Base-by-base conservation (phyloP, 2,329 filamentous ascomycete genomes). In the Thelonectria olida region DNA sequence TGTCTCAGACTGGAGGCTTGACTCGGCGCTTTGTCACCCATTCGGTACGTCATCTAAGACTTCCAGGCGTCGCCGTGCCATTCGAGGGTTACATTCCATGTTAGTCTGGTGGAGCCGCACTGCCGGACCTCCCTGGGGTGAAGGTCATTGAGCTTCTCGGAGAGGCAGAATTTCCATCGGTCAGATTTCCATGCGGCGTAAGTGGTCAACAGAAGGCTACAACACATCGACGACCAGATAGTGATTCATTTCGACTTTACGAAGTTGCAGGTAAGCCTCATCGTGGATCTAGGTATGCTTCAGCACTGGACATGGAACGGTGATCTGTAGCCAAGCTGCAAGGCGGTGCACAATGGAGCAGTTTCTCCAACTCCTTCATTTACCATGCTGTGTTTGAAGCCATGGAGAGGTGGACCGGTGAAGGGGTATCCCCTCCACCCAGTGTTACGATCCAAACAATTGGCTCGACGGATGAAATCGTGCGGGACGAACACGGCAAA, bases 371-470 rank as follows among this genome's bases (percentile, higher is more conserved):
- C 31, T 63, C 62, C 0, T 67, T 67, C 28, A 65, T 67, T 15
- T 67, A 67, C n/a, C 64, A 67, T 41, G 62, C 64, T 3, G 54
- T 67, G 1, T 67, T 67, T 22, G 64, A 67, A 23, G 42, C 42
- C 4, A 51, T 65, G 38, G 59, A 63, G 49, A 61, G 61, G 42
- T 67, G 63, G 63, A 65, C 55, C 22, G 22, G 38, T 5, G 1
- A 3, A 12, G 28, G 12, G 17, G 54, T 34, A 9, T 9, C 27
- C 4, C 63, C 63, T 9, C 56, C 63, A 27, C 42, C 54, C 9
- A 53, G 62, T 15, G 20, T 38, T n/a, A 61, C 39, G 15, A n/a
- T 64, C 2, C 13, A 52, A 34, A 64, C 54, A 13, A 34, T 54
- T 6, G 58, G 51, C 9, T 17, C 34, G 4, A 54, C 23, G 9